Evolutionary conservation across 164 flowering plant species (phyloP).

Genomic region (Dillenia suffruticosa): DNA sequence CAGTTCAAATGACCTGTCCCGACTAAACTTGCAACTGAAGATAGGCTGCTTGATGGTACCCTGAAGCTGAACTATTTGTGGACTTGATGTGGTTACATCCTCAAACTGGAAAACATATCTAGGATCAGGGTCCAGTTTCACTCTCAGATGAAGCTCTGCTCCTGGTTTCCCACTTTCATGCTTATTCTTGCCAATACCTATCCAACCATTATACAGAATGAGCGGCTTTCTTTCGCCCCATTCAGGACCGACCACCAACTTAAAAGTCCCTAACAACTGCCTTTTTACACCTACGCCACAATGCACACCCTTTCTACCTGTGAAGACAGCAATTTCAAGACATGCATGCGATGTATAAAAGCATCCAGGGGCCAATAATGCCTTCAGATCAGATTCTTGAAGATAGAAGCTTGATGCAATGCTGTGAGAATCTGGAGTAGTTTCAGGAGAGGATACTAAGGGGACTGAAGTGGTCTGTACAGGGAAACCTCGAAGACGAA

Average conservation of each 20-base stretch:
- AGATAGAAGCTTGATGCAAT: constrained; percentile 78
- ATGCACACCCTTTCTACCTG: constrained; percentile 56
- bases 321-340: constrained; percentile 64
- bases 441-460: constrained; percentile 56
- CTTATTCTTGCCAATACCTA: constrained; percentile 60
- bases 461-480: constrained; percentile 65
- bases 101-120: constrained; percentile 92
- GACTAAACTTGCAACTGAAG: constrained; percentile 89
- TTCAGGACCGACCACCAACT: constrained; percentile 69
- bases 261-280: constrained; percentile 77
- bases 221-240: constrained; percentile 78
- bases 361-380: constrained; percentile 59
- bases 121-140: constrained; percentile 93
- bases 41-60: constrained; percentile 80
- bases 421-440: constrained; percentile 46
- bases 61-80: constrained; percentile 84
- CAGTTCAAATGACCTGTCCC: constrained; percentile 54
- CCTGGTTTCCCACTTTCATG: constrained; percentile 52
- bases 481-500: constrained; percentile 83
- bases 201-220: constrained; percentile 80
- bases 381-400: constrained; percentile 71
- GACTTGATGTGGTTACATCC: constrained; percentile 63
- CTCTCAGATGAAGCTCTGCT: constrained; percentile 75
- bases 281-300: constrained; percentile 67
- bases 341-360: constrained; percentile 57